Evolutionary conservation across 2,329 filamentous ascomycete species (phyloP).

Genomic region (Verticillium zaregamsianum): DNA sequence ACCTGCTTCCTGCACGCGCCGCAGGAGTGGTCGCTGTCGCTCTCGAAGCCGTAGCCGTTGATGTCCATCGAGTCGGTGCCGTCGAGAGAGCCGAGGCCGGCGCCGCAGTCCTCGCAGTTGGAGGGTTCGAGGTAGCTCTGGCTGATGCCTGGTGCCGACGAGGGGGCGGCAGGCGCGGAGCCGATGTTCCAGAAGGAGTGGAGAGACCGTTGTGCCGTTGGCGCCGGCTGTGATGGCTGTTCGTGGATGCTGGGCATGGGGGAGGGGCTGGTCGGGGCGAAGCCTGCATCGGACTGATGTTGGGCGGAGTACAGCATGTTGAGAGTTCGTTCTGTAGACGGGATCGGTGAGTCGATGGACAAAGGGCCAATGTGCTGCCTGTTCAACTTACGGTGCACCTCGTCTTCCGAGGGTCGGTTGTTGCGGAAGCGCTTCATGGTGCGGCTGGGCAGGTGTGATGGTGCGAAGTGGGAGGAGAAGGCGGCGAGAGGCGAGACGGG

Average conservation of each 20-base stretch:
- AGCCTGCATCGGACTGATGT: slow-evolving; percentile 21
- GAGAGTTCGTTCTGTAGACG: slow-evolving; percentile 48
- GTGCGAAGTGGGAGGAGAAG: slow-evolving; percentile 23
- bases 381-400: slow-evolving; percentile 47
- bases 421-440: slow-evolving; percentile 60
- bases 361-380: not conserved
- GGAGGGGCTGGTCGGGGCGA: slow-evolving; percentile 9
- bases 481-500: slow-evolving; percentile 19
- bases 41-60: slow-evolving; percentile 23
- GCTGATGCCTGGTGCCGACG: slow-evolving; percentile 45
- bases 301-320: slow-evolving; percentile 55
- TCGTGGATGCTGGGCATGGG: slow-evolving; percentile 8
- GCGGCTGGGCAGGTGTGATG: slow-evolving; percentile 48
- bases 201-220: slow-evolving; percentile 43
- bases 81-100: slow-evolving; percentile 15
- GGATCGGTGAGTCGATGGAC: not conserved
- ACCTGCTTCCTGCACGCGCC: slow-evolving; percentile 50
- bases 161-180: slow-evolving; percentile 24
- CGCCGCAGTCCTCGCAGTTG: slow-evolving; percentile 53
- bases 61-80: slow-evolving; percentile 32
- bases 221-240: slow-evolving; percentile 9
- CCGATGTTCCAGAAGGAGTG: slow-evolving; percentile 60
- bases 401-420: slow-evolving; percentile 50
- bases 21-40: slow-evolving; percentile 31
- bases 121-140: slow-evolving; percentile 68